Evolutionary conservation across 2,329 filamentous ascomycete species (phyloP).

Genomic region (Penicillium sclerotigenum): DNA sequence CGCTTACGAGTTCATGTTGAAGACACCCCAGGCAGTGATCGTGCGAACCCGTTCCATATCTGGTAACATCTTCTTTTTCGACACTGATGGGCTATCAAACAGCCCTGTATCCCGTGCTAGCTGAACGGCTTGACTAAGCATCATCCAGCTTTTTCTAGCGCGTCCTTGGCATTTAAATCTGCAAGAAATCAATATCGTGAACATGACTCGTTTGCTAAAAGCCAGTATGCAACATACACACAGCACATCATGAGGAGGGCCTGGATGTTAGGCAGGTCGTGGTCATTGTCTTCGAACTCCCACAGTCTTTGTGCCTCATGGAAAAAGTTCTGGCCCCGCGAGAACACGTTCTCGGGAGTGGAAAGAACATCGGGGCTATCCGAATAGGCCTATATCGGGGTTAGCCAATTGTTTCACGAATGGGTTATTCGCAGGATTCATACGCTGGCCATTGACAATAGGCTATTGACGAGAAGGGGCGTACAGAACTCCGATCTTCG

Average conservation of each 20-base stretch:
- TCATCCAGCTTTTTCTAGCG: conserved; percentile 27
- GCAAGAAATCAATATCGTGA: conserved; percentile 16
- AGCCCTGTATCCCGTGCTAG: conserved; percentile 33
- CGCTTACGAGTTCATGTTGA: conserved; percentile 31
- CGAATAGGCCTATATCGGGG: conserved; percentile 34
- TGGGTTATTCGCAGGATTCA: conserved; percentile 5
- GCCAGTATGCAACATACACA: conserved; percentile 25
- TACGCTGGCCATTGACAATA: conserved; percentile 60
- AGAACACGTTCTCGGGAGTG: conserved; percentile 25
- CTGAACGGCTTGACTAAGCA: conserved; percentile 32
- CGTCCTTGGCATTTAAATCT: conserved; percentile 32
- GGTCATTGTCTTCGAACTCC: conserved; percentile 34
- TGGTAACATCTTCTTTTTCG: conserved; percentile 10
- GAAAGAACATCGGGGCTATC: conserved; percentile 34
- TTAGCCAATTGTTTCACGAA: conserved; percentile 5
- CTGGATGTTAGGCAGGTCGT: conserved; percentile 36
- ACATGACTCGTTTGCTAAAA: not conserved
- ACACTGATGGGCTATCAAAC: conserved; percentile 18
- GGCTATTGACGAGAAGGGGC: conserved; percentile 79
- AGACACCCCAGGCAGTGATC: conserved; percentile 33
- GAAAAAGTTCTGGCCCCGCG: conserved; percentile 35
- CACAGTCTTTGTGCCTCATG: conserved; percentile 37
- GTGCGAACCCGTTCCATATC: conserved; percentile 23
- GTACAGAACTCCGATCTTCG: conserved; percentile 71
- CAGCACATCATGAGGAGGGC: conserved; percentile 35